These are phyloP conservation scores for Colletotrichum acutatum DNA, from an alignment of 2,329 filamentous ascomycete species.

Conservation along the genomic window DNA sequence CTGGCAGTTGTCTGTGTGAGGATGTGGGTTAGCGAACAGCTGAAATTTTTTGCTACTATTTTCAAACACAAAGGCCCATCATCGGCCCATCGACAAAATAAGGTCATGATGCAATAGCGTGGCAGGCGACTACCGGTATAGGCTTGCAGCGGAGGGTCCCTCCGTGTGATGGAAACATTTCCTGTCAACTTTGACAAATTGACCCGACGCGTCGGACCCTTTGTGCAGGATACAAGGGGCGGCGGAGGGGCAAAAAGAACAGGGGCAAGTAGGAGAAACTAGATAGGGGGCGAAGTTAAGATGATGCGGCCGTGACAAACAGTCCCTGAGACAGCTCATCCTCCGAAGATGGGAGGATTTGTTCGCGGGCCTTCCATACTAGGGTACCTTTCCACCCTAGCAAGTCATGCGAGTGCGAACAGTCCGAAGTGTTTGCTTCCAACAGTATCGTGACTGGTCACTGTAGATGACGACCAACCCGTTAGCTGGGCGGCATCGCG, in stretches of 20 bases:
- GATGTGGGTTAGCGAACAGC: conserved; percentile 29
- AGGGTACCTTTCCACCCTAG: not conserved
- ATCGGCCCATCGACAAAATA: not conserved
- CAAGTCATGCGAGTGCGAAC: conserved; percentile 31
- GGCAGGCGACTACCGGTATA: not conserved
- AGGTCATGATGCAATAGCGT: not conserved
- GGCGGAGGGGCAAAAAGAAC: conserved; percentile 2
- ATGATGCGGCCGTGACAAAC: conserved; percentile 14
- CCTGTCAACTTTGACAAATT: conserved; percentile 25
- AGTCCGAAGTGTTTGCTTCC: conserved; percentile 9
- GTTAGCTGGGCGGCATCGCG: not conserved
- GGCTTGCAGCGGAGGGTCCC: not conserved
- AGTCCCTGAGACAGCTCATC: conserved; percentile 15
- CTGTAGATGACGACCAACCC: not conserved
- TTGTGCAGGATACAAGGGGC: conserved; percentile 2
- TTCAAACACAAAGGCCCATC: not conserved
- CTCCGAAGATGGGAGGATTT: conserved; percentile 16
- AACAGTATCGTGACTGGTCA: not conserved
- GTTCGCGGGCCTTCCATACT: not conserved
- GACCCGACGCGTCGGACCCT: conserved; percentile 10
- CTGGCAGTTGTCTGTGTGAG: conserved; percentile 71
- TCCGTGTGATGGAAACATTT: not conserved
- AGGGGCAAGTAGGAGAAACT: not conserved
- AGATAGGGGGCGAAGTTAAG: conserved; percentile 7
- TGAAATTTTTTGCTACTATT: not conserved